phyloP scores from a whole-genome alignment of 2,329 filamentous ascomycete genomes.

The Diaporthe ampelina region DNA sequence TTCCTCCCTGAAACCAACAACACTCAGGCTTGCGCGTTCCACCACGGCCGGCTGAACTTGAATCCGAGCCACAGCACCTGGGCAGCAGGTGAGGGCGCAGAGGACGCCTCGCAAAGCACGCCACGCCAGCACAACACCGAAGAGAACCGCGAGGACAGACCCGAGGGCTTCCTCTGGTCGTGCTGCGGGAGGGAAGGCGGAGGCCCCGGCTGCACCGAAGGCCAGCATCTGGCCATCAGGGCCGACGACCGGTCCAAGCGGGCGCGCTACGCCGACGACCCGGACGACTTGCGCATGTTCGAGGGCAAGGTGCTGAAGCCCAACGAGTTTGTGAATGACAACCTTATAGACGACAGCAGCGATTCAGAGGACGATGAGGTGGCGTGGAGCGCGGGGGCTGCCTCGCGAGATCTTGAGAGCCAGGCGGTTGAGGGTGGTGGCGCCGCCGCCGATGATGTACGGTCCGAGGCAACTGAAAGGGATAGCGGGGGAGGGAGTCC shows the following conservation, averaged over 20 bases:
- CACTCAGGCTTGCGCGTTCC: slow-evolving; percentile 35
- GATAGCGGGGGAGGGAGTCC: slow-evolving; percentile 15
- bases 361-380: neutral
- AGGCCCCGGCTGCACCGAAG: slow-evolving; percentile 31
- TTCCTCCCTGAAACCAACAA: slow-evolving; percentile 29
- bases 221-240: slow-evolving; percentile 34
- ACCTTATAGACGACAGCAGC: slow-evolving; percentile 5
- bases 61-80: slow-evolving; percentile 23
- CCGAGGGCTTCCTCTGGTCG: slow-evolving; percentile 35
- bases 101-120: neutral
- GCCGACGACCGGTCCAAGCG: slow-evolving; percentile 30
- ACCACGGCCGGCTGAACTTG: slow-evolving; percentile 22
- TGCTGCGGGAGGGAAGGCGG: slow-evolving; percentile 34
- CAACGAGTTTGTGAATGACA: slow-evolving; percentile 40
- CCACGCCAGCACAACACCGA: neutral
- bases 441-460: neutral
- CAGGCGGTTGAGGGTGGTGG: neutral
- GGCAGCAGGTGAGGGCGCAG: slow-evolving; percentile 2
- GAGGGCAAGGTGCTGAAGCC: slow-evolving; percentile 36
- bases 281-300: slow-evolving; percentile 26
- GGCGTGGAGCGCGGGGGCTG: neutral
- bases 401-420: neutral
- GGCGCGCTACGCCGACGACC: neutral
- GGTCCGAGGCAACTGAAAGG: slow-evolving; percentile 31
- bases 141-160: slow-evolving; percentile 31